Evolutionary conservation across 2,329 filamentous ascomycete species (phyloP).

Genomic region (Emmonsia crescens): DNA sequence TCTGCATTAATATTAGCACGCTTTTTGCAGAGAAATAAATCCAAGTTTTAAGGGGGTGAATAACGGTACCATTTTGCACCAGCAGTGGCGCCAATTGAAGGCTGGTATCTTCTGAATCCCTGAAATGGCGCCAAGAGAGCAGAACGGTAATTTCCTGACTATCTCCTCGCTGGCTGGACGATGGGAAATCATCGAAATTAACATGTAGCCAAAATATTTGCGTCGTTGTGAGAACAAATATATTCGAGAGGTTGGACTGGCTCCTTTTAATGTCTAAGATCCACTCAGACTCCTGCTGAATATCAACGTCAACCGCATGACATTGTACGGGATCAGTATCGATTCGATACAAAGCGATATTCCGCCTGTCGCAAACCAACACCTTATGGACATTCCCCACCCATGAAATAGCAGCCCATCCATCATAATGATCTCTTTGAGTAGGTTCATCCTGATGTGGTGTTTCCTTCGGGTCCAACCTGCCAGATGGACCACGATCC

Average conservation of each 20-base stretch:
- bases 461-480: conserved; percentile 18
- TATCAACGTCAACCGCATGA: conserved; percentile 26
- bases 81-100: conserved; percentile 31
- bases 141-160: conserved; percentile 27
- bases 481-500: conserved; percentile 21
- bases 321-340: conserved; percentile 17
- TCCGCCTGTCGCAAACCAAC: conserved; percentile 42
- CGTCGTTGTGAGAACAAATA: conserved; percentile 46
- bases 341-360: conserved; percentile 28
- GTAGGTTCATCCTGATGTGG: conserved; percentile 9
- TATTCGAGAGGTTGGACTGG: conserved; percentile 28
- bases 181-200: conserved; percentile 18
- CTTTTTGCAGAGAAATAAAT: conserved; percentile 9
- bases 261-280: conserved; percentile 44
- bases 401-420: conserved; percentile 36
- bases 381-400: conserved; percentile 30
- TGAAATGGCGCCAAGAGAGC: conserved; percentile 44
- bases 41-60: neutral
- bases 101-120: conserved; percentile 42
- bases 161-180: conserved; percentile 11
- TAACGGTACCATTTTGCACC: conserved; percentile 22
- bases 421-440: conserved; percentile 25
- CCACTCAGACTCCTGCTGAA: conserved; percentile 36
- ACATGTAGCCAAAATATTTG: conserved; percentile 39
- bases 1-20: conserved; percentile 17